Evolutionary conservation across 495 filamentous ascomycete genomes (phyloP).

Genomic region (Podospora bellae-mahoneyi): DNA sequence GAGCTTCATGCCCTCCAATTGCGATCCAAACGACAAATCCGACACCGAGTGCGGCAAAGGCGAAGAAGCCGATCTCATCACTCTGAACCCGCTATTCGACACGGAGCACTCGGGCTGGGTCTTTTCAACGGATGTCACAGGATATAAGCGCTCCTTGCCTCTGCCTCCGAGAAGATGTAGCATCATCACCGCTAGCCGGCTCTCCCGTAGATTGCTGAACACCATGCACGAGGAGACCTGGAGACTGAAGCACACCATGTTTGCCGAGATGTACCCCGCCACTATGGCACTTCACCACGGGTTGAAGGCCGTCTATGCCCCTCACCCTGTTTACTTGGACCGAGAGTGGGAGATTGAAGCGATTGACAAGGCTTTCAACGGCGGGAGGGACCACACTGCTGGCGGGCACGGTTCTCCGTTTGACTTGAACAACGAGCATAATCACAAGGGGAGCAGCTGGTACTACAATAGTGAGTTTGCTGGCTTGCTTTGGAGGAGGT

Average conservation of each 20-base stretch:
- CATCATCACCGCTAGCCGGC: slow-evolving; percentile 78
- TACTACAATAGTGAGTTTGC: slow-evolving; percentile 91
- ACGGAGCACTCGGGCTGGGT: slow-evolving; percentile 83
- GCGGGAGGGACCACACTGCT: slow-evolving; percentile 70
- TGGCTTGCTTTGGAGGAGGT: slow-evolving; percentile 77
- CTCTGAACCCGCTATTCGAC: slow-evolving; percentile 92
- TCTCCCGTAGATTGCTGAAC: slow-evolving; percentile 72
- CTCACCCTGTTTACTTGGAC: slow-evolving; percentile 87
- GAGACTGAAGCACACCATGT: slow-evolving; percentile 77
- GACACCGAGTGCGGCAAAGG: slow-evolving; percentile 71
- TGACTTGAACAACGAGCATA: slow-evolving; percentile 80
- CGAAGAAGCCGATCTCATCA: slow-evolving; percentile 91
- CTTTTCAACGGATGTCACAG: slow-evolving; percentile 78
- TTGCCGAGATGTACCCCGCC: slow-evolving; percentile 91
- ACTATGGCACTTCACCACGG: slow-evolving; percentile 85
- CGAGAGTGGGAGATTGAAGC: slow-evolving; percentile 70
- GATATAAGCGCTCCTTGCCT: slow-evolving; percentile 65
- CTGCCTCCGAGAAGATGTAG: slow-evolving; percentile 74
- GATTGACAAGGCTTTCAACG: slow-evolving; percentile 80
- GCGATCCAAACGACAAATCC: slow-evolving; percentile 24
- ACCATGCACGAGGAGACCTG: slow-evolving; percentile 89
- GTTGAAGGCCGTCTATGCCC: slow-evolving; percentile 89
- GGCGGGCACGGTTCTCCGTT: slow-evolving; percentile 66
- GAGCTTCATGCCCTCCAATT: slow-evolving; percentile 53
- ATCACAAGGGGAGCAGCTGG: slow-evolving; percentile 86